A percentile compares a stretch with the other conserved stretches of the same genome.
Evolutionary conservation across 495 filamentous ascomycete species (phyloP).

Genomic region (Bacidia gigantensis): DNA sequence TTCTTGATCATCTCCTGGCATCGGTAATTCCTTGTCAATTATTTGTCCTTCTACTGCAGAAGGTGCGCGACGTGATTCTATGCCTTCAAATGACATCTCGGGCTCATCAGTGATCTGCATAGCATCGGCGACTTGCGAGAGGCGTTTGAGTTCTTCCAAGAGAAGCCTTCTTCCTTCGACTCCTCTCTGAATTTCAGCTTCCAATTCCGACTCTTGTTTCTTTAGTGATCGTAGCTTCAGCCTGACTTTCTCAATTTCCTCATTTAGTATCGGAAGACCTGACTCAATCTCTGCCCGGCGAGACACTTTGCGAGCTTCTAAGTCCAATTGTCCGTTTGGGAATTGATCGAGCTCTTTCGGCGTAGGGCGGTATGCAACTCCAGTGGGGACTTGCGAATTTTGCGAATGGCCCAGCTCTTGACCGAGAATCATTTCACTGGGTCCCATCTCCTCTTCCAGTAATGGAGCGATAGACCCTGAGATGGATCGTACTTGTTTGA

Average conservation of each 20-base stretch:
- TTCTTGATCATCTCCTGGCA: background rate
- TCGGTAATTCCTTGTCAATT: background rate
- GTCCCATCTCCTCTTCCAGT: no score
- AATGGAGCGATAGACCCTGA: background rate
- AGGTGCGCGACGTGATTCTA: constrained; percentile 24
- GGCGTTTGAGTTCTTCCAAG: constrained; percentile 17
- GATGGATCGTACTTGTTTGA: background rate
- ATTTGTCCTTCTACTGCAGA: background rate
- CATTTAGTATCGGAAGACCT: constrained; percentile 44
- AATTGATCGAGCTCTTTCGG: no score
- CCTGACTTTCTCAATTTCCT: constrained; percentile 33
- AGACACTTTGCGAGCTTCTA: constrained; percentile 10
- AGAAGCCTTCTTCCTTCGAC: constrained; percentile 25
- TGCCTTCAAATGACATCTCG: background rate
- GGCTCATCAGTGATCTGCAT: background rate
- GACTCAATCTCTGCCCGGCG: constrained; percentile 42
- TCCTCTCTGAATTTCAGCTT: constrained; percentile 42
- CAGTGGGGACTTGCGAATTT: background rate
- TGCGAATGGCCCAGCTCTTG: background rate
- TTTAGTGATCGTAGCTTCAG: constrained; percentile 39
- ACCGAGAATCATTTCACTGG: background rate
- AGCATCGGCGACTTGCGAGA: constrained; percentile 5
- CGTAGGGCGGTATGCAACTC: no score
- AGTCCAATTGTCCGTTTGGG: background rate
- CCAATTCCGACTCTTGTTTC: constrained; percentile 43